Evolutionary conservation across 192 early-diverging fungal species (phyloP).

Genomic region (Coemansia guatemalensis): DNA sequence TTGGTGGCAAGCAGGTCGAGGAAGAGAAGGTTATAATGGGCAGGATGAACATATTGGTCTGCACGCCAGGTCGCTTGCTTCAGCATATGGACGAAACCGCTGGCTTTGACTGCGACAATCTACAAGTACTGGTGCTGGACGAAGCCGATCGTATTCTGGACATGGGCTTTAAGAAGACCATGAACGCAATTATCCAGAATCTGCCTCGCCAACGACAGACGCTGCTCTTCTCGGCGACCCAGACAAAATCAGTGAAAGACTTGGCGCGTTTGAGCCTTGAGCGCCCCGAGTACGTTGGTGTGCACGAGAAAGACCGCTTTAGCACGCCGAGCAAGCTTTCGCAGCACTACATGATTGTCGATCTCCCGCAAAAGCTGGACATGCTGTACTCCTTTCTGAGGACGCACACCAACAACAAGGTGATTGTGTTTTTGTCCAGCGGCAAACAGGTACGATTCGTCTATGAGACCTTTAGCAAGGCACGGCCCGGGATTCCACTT

Average conservation of each 20-base stretch:
- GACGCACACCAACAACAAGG: conserved; percentile 88
- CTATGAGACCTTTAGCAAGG: conserved; percentile 92
- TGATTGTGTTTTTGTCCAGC: conserved; percentile 90
- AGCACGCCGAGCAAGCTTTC: conserved; percentile 81
- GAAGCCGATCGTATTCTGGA: conserved; percentile 87
- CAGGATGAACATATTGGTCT: conserved; percentile 81
- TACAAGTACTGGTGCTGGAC: conserved; percentile 77
- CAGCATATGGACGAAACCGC: conserved; percentile 93
- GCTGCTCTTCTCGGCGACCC: conserved; percentile 95
- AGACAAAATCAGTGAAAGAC: conserved; percentile 95
- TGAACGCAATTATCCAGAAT: conserved; percentile 83
- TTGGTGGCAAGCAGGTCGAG: conserved; percentile 89
- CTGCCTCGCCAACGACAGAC: conserved; percentile 87
- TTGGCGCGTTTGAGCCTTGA: conserved; percentile 85
- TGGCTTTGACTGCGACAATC: conserved; percentile 82
- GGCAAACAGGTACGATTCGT: conserved; percentile 97
- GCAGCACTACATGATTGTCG: conserved; percentile 85
- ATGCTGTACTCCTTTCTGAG: conserved; percentile 93
- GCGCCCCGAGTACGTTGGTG: conserved; percentile 93
- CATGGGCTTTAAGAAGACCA: conserved; percentile 78
- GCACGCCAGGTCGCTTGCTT: conserved; percentile 78
- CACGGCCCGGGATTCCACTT: conserved; percentile 90
- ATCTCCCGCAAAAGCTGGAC: conserved; percentile 90
- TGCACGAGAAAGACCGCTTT: conserved; percentile 79
- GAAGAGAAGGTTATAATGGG: conserved; percentile 70